A percentile compares a stretch with the other conserved stretches of the same genome.
Evolutionary conservation across 306 rosid genomes (phyloP).

Genomic region (Erythrophleum fordii): DNA sequence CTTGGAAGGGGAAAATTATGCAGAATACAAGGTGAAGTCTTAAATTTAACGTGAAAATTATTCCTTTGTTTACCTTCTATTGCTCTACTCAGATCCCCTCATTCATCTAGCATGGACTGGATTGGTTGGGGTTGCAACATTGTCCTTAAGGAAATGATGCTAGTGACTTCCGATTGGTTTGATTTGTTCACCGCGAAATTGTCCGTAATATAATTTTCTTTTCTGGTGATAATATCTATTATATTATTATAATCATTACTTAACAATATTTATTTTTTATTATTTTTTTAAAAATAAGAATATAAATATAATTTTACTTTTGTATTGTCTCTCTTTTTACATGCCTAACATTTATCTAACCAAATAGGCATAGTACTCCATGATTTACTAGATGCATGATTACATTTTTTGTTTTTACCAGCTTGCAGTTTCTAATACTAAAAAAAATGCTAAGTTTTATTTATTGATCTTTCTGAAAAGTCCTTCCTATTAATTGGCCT

Average conservation of each 20-base stretch:
- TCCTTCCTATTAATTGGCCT: background rate
- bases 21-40: background rate
- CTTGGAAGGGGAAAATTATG: conserved; percentile 4
- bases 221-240: too few relatives aligned
- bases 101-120: conserved; percentile 13
- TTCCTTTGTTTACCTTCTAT: conserved; percentile 29
- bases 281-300: too few relatives aligned
- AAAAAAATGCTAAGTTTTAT: background rate
- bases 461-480: background rate
- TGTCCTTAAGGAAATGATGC: background rate
- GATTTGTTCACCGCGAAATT: too few relatives aligned
- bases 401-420: background rate
- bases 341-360: too few relatives aligned
- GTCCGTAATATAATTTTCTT: too few relatives aligned
- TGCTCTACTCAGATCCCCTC: conserved; percentile 16
- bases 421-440: background rate
- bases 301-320: too few relatives aligned
- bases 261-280: too few relatives aligned
- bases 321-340: too few relatives aligned
- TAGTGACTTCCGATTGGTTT: too few relatives aligned
- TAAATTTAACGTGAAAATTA: conserved; percentile 7
- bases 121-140: conserved; percentile 3
- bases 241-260: too few relatives aligned
- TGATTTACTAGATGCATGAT: background rate
- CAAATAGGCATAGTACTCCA: background rate